Percentiles rank a stretch among this genome's conserved stretches.
These are phyloP conservation scores for Hericium rajendrae DNA, from an alignment of 768 basidiomycete species.

Conservation along the genomic window DNA sequence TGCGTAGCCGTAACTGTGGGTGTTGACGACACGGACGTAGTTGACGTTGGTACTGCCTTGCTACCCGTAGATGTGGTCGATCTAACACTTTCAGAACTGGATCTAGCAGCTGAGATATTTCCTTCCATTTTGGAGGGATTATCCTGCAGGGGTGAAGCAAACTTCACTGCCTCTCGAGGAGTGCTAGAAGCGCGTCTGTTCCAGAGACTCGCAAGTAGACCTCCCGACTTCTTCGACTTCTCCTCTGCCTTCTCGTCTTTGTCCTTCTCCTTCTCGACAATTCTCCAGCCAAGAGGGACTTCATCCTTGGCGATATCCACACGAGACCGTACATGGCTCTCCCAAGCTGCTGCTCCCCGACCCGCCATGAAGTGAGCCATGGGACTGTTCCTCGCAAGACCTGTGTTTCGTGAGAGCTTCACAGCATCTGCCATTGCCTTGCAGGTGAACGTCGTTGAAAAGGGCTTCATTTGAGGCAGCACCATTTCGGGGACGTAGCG, in stretches of 20 bases:
- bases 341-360: conserved; percentile 73
- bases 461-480: conserved; percentile 39
- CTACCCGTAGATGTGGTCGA: conserved; percentile 1
- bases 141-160: background rate
- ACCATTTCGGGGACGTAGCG: conserved; percentile 41
- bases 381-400: conserved; percentile 49
- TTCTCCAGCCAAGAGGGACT: conserved; percentile 63
- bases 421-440: conserved; percentile 54
- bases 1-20: conserved; percentile 3
- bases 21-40: background rate
- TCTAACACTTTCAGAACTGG: conserved; percentile 1
- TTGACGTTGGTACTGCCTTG: background rate
- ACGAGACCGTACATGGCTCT: conserved; percentile 49
- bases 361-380: conserved; percentile 59
- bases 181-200: conserved; percentile 29
- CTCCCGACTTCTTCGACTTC: conserved; percentile 40
- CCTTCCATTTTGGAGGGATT: background rate
- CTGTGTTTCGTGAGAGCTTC: conserved; percentile 51
- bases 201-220: conserved; percentile 64
- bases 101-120: background rate
- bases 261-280: conserved; percentile 47
- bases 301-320: conserved; percentile 44
- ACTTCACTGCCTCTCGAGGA: background rate
- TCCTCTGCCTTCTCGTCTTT: conserved; percentile 30
- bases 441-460: conserved; percentile 44